A percentile compares a stretch with the other conserved stretches of the same genome.
These are phyloP conservation scores for Xylaria sp. DNA, from an alignment of 2,329 filamentous ascomycete species.

Conservation along the genomic window DNA sequence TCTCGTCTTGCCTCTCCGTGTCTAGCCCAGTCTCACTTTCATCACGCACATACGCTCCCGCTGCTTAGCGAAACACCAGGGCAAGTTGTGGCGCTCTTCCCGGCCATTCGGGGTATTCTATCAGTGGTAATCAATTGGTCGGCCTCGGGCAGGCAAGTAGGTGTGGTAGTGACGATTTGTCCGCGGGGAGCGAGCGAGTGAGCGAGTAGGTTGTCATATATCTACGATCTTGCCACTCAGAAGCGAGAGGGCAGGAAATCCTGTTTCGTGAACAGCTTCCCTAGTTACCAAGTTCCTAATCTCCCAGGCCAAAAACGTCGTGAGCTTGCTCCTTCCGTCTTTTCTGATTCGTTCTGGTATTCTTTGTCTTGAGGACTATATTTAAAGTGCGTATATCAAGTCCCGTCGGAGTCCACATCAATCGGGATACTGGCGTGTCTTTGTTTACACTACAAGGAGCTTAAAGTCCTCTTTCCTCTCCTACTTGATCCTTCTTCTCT, in stretches of 20 bases:
- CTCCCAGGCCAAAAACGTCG: background rate
- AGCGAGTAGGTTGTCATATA: background rate
- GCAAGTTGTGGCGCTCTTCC: conserved; percentile 8
- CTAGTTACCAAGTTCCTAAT: background rate
- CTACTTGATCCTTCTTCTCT: background rate
- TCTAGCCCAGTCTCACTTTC: background rate
- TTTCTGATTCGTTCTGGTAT: background rate
- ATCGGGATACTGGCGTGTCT: background rate
- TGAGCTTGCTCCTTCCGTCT: background rate
- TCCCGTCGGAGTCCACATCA: background rate
- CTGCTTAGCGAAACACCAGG: background rate
- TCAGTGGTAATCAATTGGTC: background rate
- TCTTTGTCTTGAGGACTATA: conserved; percentile 6
- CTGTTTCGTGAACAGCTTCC: background rate
- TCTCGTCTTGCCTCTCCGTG: background rate
- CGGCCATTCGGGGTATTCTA: conserved; percentile 3
- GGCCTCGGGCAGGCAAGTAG: background rate
- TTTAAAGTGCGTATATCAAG: conserved; percentile 11
- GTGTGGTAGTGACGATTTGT: background rate
- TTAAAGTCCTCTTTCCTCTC: background rate
- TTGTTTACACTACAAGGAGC: background rate
- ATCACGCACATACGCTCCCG: background rate
- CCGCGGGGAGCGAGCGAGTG: background rate
- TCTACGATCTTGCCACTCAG: conserved; percentile 5
- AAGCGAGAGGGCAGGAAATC: background rate